Conservation (phyloP, 345 rosid species). For the Populus ilicifolia region DNA sequence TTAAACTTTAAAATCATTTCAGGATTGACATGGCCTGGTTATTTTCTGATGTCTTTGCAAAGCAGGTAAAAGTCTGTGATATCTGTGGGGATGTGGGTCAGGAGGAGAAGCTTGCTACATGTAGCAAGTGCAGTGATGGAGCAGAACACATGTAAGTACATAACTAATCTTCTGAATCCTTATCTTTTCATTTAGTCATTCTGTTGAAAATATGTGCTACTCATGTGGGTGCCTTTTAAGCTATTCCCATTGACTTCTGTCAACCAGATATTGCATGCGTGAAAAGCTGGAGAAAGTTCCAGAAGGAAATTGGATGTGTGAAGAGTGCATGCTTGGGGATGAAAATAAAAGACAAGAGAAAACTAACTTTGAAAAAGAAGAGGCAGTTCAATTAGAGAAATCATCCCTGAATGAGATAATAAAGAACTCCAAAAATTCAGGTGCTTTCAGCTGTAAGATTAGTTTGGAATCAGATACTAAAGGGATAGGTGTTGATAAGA, state of each 20-base stretch:
- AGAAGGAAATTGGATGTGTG: conserved; percentile 11
- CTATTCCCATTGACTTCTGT: not conserved
- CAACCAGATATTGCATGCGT: conserved; percentile 10
- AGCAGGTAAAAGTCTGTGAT: conserved; percentile 92
- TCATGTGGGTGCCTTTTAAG: not conserved
- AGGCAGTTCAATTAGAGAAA: not conserved
- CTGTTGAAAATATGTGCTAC: not conserved
- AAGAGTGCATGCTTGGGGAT: not conserved
- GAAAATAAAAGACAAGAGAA: not conserved
- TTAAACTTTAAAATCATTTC: not conserved
- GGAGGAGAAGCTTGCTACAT: conserved; percentile 82
- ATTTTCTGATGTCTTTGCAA: conserved; percentile 1
- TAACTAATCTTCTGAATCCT: not conserved
- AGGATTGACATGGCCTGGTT: not conserved
- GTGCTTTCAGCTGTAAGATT: not conserved
- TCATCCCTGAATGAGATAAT: not conserved
- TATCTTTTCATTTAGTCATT: not conserved
- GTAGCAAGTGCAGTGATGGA: conserved; percentile 86
- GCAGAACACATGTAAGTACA: conserved; percentile 88
- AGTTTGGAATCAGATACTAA: not conserved
- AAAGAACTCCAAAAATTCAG: not conserved
- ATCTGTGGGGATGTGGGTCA: conserved; percentile 95
- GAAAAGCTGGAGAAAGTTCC: conserved; percentile 9
- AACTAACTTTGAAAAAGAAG: not conserved
- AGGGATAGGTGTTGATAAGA: not conserved